phyloP scores from a whole-genome alignment of 495 filamentous ascomycete genomes.

The Penicillium ucsense region DNA sequence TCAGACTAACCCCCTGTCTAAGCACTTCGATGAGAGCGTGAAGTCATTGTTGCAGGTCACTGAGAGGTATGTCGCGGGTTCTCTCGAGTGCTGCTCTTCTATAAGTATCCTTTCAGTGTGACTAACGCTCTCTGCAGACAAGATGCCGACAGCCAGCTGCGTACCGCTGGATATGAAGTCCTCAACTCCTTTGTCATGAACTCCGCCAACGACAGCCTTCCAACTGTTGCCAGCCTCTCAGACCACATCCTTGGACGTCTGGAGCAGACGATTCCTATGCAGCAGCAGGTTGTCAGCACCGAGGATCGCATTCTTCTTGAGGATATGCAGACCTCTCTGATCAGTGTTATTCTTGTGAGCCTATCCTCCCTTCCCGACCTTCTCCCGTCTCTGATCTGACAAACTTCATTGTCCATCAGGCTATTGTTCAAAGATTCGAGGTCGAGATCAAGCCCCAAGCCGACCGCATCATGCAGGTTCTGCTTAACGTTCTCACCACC shows the following conservation, averaged over 20 bases:
- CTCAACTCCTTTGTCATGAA: constrained; percentile 87
- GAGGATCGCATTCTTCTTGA: constrained; percentile 91
- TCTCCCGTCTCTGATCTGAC: neutral
- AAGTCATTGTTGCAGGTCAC: constrained; percentile 76
- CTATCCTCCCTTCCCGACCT: constrained; percentile 7
- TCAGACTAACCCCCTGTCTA: constrained; percentile 72
- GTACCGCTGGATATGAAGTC: constrained; percentile 97
- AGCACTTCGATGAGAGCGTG: constrained; percentile 89
- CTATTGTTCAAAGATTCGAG: constrained; percentile 87
- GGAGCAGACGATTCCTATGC: constrained; percentile 83
- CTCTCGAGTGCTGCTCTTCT: constrained; percentile 1
- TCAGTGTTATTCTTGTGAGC: constrained; percentile 61
- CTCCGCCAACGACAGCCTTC: constrained; percentile 75
- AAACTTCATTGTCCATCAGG: constrained; percentile 17
- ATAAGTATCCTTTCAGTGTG: neutral
- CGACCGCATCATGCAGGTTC: constrained; percentile 83
- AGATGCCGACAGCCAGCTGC: constrained; percentile 84
- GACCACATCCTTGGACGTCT: constrained; percentile 80
- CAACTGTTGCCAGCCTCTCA: constrained; percentile 68
- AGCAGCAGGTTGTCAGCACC: constrained; percentile 87
- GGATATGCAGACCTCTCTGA: constrained; percentile 94
- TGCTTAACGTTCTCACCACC: constrained; percentile 70
- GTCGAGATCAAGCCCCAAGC: constrained; percentile 83
- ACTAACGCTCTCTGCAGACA: constrained; percentile 26
- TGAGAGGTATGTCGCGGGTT: constrained; percentile 44